These are phyloP conservation scores for Musa balbisiana DNA, from an alignment of 202 grass and related monocot species.

Conservation along the genomic window DNA sequence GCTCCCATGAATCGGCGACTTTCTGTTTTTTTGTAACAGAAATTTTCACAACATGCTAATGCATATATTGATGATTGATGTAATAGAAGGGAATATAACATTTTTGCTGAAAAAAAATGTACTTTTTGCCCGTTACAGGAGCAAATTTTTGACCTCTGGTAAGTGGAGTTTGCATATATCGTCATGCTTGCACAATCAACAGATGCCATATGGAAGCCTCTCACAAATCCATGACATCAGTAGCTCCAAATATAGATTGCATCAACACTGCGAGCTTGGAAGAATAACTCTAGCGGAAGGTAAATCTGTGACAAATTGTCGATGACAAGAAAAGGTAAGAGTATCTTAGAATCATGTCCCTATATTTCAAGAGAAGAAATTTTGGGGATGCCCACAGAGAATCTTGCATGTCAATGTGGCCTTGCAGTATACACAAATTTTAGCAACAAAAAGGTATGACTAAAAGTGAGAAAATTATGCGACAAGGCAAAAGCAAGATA, in stretches of 20 bases:
- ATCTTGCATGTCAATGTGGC: no score
- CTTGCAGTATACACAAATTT: no score
- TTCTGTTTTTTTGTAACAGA: background rate
- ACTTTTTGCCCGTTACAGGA: background rate
- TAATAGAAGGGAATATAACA: background rate
- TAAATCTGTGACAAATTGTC: background rate
- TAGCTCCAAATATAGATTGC: background rate
- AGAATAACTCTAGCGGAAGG: background rate
- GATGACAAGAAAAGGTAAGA: background rate
- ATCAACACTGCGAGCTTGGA: background rate
- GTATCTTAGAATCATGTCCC: no score
- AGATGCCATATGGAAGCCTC: no score
- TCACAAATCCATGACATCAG: background rate
- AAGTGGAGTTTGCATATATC: no score
- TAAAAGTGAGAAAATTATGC: no score
- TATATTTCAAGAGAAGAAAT: no score
- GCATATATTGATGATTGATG: background rate
- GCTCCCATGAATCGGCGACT: no score
- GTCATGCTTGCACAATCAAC: no score
- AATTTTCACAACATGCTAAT: background rate
- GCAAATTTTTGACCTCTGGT: background rate
- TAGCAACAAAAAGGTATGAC: no score
- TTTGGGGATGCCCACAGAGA: no score
- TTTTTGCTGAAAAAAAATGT: background rate
- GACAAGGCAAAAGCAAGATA: no score